Conservation (phyloP, 306 rosid species). For the Vicia villosa region DNA sequence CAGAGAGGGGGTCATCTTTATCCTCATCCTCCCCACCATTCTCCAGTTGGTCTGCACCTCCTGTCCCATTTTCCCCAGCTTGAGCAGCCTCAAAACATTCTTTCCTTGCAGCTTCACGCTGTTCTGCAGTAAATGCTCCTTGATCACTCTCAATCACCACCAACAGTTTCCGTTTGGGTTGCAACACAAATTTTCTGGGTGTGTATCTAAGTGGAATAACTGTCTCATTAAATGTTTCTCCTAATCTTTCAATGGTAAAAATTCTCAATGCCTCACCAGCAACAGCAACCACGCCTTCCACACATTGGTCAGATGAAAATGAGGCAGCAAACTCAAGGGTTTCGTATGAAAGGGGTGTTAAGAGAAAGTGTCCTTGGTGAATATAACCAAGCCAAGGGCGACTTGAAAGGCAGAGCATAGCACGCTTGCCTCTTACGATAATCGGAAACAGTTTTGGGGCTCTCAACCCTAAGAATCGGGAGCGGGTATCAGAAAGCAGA, state of each 20-base stretch:
- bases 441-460: slow-evolving; percentile 90
- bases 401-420: slow-evolving; percentile 94
- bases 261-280: slow-evolving; percentile 91
- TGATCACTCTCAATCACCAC: slow-evolving; percentile 95
- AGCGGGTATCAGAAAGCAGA: slow-evolving; percentile 92
- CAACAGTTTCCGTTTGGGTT: slow-evolving; percentile 75
- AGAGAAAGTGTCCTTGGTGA: slow-evolving; percentile 94
- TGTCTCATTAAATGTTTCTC: slow-evolving; percentile 96
- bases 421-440: slow-evolving; percentile 78
- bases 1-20: slow-evolving; percentile 74
- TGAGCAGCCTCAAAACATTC: slow-evolving; percentile 85
- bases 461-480: slow-evolving; percentile 93
- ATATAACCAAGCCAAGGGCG: slow-evolving; percentile 99
- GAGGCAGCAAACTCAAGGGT: slow-evolving; percentile 94
- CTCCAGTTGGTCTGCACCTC: slow-evolving; percentile 81
- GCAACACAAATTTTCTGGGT: slow-evolving; percentile 93
- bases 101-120: slow-evolving; percentile 90
- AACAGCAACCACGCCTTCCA: slow-evolving; percentile 94
- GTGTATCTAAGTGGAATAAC: slow-evolving; percentile 96
- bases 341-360: slow-evolving; percentile 96
- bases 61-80: slow-evolving; percentile 75
- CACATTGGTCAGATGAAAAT: slow-evolving; percentile 93
- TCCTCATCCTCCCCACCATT: slow-evolving; percentile 95
- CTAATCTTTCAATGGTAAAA: slow-evolving; percentile 90
- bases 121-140: slow-evolving; percentile 88